phyloP scores from a whole-genome alignment of 1,284 basidiomycete species.

The Moesziomyces parantarcticus region DNA sequence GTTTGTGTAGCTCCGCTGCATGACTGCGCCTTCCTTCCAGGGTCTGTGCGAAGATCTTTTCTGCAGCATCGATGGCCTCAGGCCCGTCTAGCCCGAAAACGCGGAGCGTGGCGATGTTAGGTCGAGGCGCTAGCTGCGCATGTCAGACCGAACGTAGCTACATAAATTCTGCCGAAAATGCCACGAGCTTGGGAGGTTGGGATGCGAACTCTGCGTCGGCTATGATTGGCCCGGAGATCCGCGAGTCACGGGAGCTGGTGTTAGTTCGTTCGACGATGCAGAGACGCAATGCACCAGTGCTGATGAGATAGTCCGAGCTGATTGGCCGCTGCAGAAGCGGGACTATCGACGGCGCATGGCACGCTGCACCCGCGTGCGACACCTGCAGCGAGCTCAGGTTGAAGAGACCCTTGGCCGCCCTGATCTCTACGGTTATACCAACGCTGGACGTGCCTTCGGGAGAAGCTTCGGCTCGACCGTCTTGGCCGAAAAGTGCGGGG shows the following conservation, averaged over 20 bases:
- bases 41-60: slow-evolving; percentile 24
- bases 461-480: not conserved
- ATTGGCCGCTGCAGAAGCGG: not conserved
- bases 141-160: too few species aligned
- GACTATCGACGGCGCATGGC: not conserved
- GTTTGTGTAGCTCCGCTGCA: too few species aligned
- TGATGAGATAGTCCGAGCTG: not conserved
- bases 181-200: too few species aligned
- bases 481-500: not conserved
- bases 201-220: too few species aligned
- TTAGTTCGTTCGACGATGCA: not conserved
- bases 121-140: not conserved
- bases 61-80: not conserved
- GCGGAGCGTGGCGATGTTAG: not conserved
- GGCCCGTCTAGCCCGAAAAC: not conserved
- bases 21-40: slow-evolving; percentile 12
- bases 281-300: not conserved
- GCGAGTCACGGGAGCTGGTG: not conserved
- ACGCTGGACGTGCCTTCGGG: not conserved
- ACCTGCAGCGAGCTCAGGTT: not conserved
- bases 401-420: too few species aligned
- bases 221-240: too few species aligned
- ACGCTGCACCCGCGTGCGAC: too few species aligned
- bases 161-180: too few species aligned
- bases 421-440: not conserved